Evolutionary conservation across 768 basidiomycete genomes (phyloP).

Genomic region (Udeniomyces megalosporus): DNA sequence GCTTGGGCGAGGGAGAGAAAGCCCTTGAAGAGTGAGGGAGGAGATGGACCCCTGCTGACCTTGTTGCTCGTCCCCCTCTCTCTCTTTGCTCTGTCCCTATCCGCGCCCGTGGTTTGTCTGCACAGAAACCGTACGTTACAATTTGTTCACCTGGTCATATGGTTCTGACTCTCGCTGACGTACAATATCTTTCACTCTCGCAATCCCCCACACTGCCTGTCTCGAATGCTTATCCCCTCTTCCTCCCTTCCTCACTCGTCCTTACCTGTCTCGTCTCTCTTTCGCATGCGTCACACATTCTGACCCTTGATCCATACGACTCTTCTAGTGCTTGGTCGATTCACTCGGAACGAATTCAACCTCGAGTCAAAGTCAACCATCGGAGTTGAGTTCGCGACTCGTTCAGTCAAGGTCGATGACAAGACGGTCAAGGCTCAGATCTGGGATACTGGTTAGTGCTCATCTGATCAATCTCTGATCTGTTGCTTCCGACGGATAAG

Average conservation of each 20-base stretch:
- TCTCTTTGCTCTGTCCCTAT: too few species aligned
- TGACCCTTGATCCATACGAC: neutral
- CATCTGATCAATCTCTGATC: too few species aligned
- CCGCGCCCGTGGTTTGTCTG: too few species aligned
- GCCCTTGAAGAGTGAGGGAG: neutral
- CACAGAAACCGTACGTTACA: neutral
- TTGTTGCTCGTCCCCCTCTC: too few species aligned
- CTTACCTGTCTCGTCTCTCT: neutral
- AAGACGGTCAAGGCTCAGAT: slow-evolving; percentile 97
- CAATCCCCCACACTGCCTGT: neutral
- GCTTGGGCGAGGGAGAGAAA: neutral
- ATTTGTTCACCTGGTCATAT: neutral
- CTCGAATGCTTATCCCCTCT: too few species aligned
- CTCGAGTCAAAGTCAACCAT: slow-evolving; percentile 98
- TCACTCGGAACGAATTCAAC: slow-evolving; percentile 99
- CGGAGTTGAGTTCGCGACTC: slow-evolving; percentile 95
- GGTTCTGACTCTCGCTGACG: neutral
- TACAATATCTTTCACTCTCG: too few species aligned
- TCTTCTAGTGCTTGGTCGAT: slow-evolving; percentile 80
- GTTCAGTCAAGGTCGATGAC: slow-evolving; percentile 83
- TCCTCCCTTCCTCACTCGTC: neutral
- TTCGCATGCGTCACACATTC: too few species aligned
- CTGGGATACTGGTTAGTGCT: slow-evolving; percentile 82
- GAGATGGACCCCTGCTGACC: neutral
- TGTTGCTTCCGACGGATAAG: neutral